phyloP scores from a whole-genome alignment of 768 basidiomycete species.

The Panaeolus papilionaceus region DNA sequence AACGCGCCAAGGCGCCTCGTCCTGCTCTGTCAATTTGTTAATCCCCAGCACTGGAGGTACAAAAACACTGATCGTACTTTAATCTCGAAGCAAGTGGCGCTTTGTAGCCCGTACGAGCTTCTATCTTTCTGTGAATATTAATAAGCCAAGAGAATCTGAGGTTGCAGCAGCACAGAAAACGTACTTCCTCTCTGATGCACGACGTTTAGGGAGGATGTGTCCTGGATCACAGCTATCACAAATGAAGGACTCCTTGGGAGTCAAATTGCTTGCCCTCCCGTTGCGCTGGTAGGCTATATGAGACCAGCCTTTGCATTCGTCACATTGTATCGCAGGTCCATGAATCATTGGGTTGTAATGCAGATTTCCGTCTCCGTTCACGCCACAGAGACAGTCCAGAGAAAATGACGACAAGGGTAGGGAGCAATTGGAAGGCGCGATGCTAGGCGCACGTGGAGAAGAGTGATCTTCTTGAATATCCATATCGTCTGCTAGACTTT shows the following conservation, averaged over 20 bases:
- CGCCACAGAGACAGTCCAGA: slow-evolving; percentile 29
- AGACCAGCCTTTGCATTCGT: slow-evolving; percentile 26
- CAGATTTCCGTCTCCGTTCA: slow-evolving; percentile 24
- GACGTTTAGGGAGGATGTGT: neutral
- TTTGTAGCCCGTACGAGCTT: slow-evolving; percentile 10
- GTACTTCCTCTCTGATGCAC: slow-evolving; percentile 14
- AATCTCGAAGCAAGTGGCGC: neutral
- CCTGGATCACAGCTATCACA: slow-evolving; percentile 17
- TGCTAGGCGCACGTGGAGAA: too few relatives aligned
- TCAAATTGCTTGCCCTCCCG: slow-evolving; percentile 22
- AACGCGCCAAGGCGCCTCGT: slow-evolving; percentile 26
- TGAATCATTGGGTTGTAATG: slow-evolving; percentile 16
- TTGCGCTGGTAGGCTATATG: slow-evolving; percentile 30
- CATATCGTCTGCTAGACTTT: too few relatives aligned
- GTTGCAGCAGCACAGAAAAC: neutral
- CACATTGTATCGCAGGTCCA: slow-evolving; percentile 28
- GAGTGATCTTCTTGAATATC: too few relatives aligned
- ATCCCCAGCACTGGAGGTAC: neutral
- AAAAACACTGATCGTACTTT: neutral
- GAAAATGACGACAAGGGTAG: slow-evolving; percentile 18
- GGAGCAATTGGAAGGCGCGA: neutral
- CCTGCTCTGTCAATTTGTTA: slow-evolving; percentile 19
- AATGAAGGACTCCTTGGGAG: slow-evolving; percentile 3
- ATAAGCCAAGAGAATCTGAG: neutral
- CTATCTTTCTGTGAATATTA: slow-evolving; percentile 2